Conservation (phyloP, 768 basidiomycete species). For the Rhodocollybia butyracea region DNA sequence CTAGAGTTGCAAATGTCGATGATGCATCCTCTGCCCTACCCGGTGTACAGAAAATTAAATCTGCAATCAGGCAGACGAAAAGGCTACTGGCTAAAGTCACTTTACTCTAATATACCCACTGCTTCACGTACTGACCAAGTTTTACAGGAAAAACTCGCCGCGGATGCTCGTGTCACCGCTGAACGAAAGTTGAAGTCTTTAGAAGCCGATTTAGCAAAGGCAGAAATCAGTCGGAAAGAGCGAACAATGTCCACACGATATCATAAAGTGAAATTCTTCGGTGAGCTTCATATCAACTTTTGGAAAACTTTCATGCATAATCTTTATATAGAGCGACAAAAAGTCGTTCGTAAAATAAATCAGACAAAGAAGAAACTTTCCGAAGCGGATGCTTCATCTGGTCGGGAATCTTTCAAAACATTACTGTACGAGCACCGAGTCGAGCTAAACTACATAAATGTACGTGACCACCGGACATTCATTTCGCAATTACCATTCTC, state of each 20-base stretch:
- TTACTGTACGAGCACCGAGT: slow-evolving; percentile 66
- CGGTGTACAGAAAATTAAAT: slow-evolving; percentile 86
- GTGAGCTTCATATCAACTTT: slow-evolving; percentile 36
- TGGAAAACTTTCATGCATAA: background rate
- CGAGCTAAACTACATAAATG: slow-evolving; percentile 88
- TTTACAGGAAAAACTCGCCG: slow-evolving; percentile 71
- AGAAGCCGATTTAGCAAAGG: slow-evolving; percentile 66
- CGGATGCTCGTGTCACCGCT: slow-evolving; percentile 77
- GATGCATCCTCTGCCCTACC: slow-evolving; percentile 37
- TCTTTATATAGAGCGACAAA: slow-evolving; percentile 69
- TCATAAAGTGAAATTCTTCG: slow-evolving; percentile 93
- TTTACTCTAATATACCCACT: background rate
- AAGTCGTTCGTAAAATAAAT: slow-evolving; percentile 73
- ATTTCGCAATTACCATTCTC: background rate
- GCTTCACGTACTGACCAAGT: background rate
- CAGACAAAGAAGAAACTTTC: slow-evolving; percentile 58
- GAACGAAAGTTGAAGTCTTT: slow-evolving; percentile 76
- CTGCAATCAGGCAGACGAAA: slow-evolving; percentile 77
- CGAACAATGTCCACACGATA: slow-evolving; percentile 74
- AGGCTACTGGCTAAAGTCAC: slow-evolving; percentile 76
- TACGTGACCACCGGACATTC: slow-evolving; percentile 23
- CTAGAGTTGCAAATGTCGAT: slow-evolving; percentile 17
- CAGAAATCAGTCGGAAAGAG: slow-evolving; percentile 64
- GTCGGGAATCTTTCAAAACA: slow-evolving; percentile 39
- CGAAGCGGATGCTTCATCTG: slow-evolving; percentile 29